Evolutionary conservation across 305 asterid species (phyloP).

Genomic region (Petunia hybrid): DNA sequence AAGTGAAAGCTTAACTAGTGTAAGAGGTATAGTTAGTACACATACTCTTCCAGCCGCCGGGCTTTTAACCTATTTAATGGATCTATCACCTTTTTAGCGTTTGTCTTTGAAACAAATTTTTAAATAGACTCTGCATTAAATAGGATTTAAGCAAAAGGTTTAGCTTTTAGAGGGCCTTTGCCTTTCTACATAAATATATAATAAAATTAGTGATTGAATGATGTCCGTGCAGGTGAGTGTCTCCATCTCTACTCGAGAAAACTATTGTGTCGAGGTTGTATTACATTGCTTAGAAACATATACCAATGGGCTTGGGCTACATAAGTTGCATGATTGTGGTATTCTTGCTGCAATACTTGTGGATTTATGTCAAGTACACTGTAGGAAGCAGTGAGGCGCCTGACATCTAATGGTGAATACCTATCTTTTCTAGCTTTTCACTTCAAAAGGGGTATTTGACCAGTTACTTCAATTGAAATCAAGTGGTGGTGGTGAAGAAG

Average conservation of each 20-base stretch:
- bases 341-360: conserved; percentile 79
- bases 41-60: neutral
- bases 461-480: no score
- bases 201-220: conserved; percentile 12
- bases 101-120: conserved; percentile 5
- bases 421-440: no score
- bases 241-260: conserved; percentile 64
- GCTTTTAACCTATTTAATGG: neutral
- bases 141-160: no score
- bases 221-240: conserved; percentile 68
- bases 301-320: conserved; percentile 90
- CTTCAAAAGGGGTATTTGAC: no score
- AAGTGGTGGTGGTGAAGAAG: no score
- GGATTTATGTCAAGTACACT: conserved; percentile 34
- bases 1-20: conserved; percentile 2
- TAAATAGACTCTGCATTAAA: conserved; percentile 10
- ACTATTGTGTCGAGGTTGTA: conserved; percentile 77
- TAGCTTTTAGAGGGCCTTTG: no score
- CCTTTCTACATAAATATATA: no score
- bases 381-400: conserved; percentile 49
- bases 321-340: conserved; percentile 88
- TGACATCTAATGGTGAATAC: neutral
- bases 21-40: neutral
- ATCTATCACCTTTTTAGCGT: neutral
- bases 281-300: conserved; percentile 87